Evolutionary conservation across 768 basidiomycete species (phyloP), one percentile per base, ranked within the genome.

Genomic region (Boletus rubescentipes): DNA sequence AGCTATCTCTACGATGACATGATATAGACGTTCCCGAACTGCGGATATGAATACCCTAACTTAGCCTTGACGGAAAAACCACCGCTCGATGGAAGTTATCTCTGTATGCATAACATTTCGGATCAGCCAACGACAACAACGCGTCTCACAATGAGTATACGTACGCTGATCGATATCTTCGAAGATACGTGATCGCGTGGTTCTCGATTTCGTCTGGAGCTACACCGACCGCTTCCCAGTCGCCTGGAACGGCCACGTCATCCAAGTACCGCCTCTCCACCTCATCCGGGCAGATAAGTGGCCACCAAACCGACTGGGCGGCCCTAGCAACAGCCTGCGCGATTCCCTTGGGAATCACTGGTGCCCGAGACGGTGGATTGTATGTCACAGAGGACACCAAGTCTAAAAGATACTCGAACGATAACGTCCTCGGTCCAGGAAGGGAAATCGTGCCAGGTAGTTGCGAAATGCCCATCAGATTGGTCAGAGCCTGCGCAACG

Each of bases 401-500:
- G 47, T 91, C 83, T 51, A 91, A 73, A 35, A 92, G 75, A 69
- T 91, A 87, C 67, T 91, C 87, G 70, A 87, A 84, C 26, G 91
- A 89, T 70, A 95, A 79, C 35, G 88, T 86, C 31, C 85, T 88
- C 0, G 96, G 95, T 3, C 97, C 97, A 41, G 95, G 91, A 43
- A 99, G 86, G 49, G 83, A 82, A 63, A 93, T 72, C 9, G 86
- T 92, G 31, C 84, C 80, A 38, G 86, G 73, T 20, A 84, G 64
- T 46, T 84, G 83, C 38, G 86, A 79, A 41, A 80, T 77, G 16
- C 76, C 65, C 72, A 89, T 81, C 56, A 92, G 73, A 74, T 91
- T 91, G n/a, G 81, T 78, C 50, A 98, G 80, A 6, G 86, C 95
- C 71, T 95, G 89, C 10, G 97, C 96, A 52, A 98, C 91, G 66